These are phyloP conservation scores for Kalanchoe fedtschenkoi DNA, from an alignment of 164 flowering plant species.

Conservation along the genomic window DNA sequence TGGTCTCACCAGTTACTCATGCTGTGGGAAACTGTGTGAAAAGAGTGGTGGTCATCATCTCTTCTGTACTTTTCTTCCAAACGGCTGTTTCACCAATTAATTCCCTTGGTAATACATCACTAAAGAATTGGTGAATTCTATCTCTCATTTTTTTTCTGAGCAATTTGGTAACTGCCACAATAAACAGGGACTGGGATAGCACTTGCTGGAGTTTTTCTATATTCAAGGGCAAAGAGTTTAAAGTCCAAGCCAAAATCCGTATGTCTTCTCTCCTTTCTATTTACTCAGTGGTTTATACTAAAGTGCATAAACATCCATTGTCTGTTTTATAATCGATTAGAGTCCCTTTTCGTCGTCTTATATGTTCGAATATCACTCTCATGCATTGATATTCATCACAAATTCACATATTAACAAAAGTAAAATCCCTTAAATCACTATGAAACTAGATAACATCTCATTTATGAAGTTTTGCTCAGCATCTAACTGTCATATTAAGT, in stretches of 20 bases:
- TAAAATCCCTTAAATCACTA: no score
- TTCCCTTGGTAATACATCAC: conserved; percentile 27
- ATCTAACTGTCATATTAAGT: no score
- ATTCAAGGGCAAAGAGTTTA: conserved; percentile 32
- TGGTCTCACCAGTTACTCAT: conserved; percentile 51
- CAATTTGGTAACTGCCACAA: neutral
- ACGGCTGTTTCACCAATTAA: conserved; percentile 37
- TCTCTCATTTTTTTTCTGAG: neutral
- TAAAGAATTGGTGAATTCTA: neutral
- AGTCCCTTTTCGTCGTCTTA: no score
- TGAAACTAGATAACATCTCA: no score
- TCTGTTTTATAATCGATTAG: no score
- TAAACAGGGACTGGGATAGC: conserved; percentile 43
- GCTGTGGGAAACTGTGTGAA: conserved; percentile 48
- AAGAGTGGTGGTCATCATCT: conserved; percentile 44
- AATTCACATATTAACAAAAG: no score
- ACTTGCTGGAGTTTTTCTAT: conserved; percentile 46
- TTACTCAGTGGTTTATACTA: neutral
- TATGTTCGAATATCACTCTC: neutral
- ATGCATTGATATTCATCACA: no score
- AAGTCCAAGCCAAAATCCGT: conserved; percentile 23
- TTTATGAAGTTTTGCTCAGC: no score
- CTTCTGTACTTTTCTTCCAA: conserved; percentile 46
- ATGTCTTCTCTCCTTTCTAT: conserved; percentile 3
- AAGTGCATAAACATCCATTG: neutral